These are phyloP conservation scores for Psilocybe sp. DNA, from an alignment of 768 basidiomycete genomes.

Conservation along the genomic window DNA sequence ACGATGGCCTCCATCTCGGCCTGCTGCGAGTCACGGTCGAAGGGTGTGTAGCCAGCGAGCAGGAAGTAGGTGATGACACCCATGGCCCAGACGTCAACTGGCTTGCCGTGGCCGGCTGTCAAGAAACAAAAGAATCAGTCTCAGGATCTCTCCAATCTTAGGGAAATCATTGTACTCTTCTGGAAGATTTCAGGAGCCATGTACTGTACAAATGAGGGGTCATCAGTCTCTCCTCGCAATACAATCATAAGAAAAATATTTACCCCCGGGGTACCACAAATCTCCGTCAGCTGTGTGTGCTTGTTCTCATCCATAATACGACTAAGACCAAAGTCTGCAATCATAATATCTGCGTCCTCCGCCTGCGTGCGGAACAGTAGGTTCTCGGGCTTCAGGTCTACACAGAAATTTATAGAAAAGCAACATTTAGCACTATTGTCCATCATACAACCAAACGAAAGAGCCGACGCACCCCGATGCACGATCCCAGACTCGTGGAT, in stretches of 20 bases:
- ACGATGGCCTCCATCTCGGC: slow-evolving; percentile 97
- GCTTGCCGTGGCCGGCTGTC: slow-evolving; percentile 86
- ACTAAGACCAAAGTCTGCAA: slow-evolving; percentile 94
- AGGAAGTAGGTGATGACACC: slow-evolving; percentile 98
- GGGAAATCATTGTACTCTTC: slow-evolving; percentile 54
- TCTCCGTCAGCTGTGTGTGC: slow-evolving; percentile 84
- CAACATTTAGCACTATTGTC: no score
- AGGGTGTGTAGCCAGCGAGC: slow-evolving; percentile 90
- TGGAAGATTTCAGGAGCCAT: slow-evolving; percentile 97
- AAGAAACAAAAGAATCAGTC: slow-evolving; percentile 1
- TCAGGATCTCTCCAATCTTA: not conserved
- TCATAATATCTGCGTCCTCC: slow-evolving; percentile 93
- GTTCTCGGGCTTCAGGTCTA: slow-evolving; percentile 97
- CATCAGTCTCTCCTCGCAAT: slow-evolving; percentile 4
- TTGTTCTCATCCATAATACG: slow-evolving; percentile 91
- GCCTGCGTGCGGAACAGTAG: slow-evolving; percentile 87
- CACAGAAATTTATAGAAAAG: not conserved
- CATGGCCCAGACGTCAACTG: slow-evolving; percentile 97
- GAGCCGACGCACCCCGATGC: slow-evolving; percentile 62
- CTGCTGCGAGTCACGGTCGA: slow-evolving; percentile 86
- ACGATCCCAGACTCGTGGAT: slow-evolving; percentile 92
- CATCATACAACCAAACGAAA: not conserved
- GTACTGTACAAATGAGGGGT: slow-evolving; percentile 47
- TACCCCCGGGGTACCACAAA: slow-evolving; percentile 91
- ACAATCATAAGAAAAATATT: not conserved